Evolutionary conservation across 208 protist genomes (phyloP).

Genomic region (Trypanosoma brucei): DNA sequence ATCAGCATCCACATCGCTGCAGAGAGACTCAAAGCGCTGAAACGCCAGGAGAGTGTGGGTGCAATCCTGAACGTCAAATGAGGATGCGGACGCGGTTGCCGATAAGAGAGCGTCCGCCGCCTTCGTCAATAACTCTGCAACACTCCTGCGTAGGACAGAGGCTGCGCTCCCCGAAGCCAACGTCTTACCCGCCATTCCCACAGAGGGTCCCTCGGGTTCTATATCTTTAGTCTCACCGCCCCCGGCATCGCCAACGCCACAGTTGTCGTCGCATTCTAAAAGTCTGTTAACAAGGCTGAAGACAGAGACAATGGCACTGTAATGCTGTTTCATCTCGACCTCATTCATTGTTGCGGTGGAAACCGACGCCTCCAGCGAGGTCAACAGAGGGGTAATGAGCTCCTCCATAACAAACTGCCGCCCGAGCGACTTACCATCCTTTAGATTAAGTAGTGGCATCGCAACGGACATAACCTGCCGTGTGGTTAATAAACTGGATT

Average conservation of each 20-base stretch:
- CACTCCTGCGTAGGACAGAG: not conserved
- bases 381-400: conserved; percentile 25
- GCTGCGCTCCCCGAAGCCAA: not conserved
- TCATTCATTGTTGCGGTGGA: conserved; percentile 1
- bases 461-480: conserved; percentile 79
- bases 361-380: conserved; percentile 6
- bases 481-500: conserved; percentile 36
- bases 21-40: conserved; percentile 12
- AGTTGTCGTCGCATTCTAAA: conserved; percentile 10
- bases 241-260: conserved; percentile 1
- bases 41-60: conserved; percentile 17
- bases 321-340: conserved; percentile 29
- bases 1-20: not conserved
- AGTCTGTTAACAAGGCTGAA: conserved; percentile 54
- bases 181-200: not conserved
- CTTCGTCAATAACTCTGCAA: conserved; percentile 13
- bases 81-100: not conserved
- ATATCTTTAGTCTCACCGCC: not conserved
- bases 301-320: conserved; percentile 48
- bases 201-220: not conserved
- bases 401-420: conserved; percentile 39
- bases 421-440: conserved; percentile 51
- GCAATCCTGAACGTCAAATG: conserved; percentile 21
- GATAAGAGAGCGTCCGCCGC: conserved; percentile 9
- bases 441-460: conserved; percentile 58